Percentiles rank a stretch among this genome's conserved stretches.
Evolutionary conservation across 345 rosid species (phyloP).

Genomic region (Carallia brachiata): DNA sequence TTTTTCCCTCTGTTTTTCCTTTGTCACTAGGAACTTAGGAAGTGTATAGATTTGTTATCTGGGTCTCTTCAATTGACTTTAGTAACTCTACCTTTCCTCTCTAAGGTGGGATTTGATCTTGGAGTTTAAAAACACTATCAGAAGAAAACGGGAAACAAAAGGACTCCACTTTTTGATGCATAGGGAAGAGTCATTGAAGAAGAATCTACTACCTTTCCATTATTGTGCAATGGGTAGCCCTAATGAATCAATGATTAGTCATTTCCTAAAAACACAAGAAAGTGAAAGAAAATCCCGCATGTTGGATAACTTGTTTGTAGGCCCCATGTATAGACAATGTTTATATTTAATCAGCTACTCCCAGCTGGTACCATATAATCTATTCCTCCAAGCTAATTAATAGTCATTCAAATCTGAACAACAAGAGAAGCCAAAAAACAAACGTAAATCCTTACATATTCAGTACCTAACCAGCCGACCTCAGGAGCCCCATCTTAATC

Average conservation of each 20-base stretch:
- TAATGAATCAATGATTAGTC: constrained; percentile 18
- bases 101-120: too few relatives aligned
- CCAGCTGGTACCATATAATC: neutral
- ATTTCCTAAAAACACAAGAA: constrained; percentile 15
- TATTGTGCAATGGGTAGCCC: neutral
- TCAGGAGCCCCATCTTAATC: neutral
- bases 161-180: too few relatives aligned
- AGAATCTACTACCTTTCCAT: neutral
- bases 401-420: constrained; percentile 5
- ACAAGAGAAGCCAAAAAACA: neutral
- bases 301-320: constrained; percentile 8
- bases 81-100: too few relatives aligned
- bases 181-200: too few relatives aligned
- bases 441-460: too few relatives aligned
- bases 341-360: neutral
- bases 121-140: too few relatives aligned
- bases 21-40: too few relatives aligned
- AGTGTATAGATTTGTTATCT: too few relatives aligned
- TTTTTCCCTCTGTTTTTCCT: too few relatives aligned
- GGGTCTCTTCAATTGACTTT: too few relatives aligned
- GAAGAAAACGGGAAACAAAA: too few relatives aligned
- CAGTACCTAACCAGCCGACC: neutral
- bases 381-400: neutral
- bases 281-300: constrained; percentile 11
- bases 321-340: neutral